Percentiles rank a stretch among this genome's conserved stretches.
phyloP scores from a whole-genome alignment of 164 flowering plant species.

The Vitis riparia region DNA sequence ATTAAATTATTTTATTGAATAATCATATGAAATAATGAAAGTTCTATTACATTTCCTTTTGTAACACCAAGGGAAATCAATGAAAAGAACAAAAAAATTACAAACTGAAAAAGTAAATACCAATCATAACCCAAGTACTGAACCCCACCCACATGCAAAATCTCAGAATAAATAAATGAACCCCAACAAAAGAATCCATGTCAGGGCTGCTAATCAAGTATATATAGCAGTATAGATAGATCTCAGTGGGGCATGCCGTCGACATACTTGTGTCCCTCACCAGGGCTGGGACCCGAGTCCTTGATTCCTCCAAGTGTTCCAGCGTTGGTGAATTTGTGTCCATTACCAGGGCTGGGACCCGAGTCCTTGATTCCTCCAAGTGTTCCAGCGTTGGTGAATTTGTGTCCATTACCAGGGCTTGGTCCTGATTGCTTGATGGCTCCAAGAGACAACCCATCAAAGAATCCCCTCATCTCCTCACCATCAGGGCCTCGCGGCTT shows the following conservation, averaged over 20 bases:
- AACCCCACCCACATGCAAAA: too few relatives aligned
- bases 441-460: conserved; percentile 24
- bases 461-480: conserved; percentile 6
- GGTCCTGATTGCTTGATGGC: conserved; percentile 30
- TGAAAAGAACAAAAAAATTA: too few relatives aligned
- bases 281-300: conserved; percentile 36
- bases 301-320: conserved; percentile 27
- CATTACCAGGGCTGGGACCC: conserved; percentile 41
- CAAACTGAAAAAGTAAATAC: too few relatives aligned
- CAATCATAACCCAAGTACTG: too few relatives aligned
- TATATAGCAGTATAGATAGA: not conserved
- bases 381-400: conserved; percentile 2
- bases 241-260: conserved; percentile 7
- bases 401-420: conserved; percentile 34
- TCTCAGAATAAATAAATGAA: too few relatives aligned
- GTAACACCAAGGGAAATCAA: too few relatives aligned
- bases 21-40: too few relatives aligned
- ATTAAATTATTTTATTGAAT: too few relatives aligned
- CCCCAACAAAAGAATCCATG: too few relatives aligned
- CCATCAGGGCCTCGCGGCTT: not conserved
- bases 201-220: too few relatives aligned
- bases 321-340: conserved; percentile 14
- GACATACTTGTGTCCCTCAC: conserved; percentile 25
- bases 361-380: conserved; percentile 20
- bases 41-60: too few relatives aligned